These are phyloP conservation scores for Calonectria leucothoes DNA, from an alignment of 2,329 filamentous ascomycete species.

Conservation along the genomic window DNA sequence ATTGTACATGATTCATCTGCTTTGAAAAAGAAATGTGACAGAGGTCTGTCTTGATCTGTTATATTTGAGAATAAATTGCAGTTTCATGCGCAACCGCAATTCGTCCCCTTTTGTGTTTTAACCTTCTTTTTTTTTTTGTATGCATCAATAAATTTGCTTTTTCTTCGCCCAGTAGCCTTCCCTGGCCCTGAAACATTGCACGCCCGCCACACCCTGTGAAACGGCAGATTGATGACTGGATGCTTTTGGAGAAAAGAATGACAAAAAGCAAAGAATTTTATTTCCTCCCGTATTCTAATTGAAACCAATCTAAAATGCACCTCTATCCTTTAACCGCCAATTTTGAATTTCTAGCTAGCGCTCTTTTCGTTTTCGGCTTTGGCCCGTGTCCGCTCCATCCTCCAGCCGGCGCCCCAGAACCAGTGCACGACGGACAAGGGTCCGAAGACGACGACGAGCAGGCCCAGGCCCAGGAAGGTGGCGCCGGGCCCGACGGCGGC, in stretches of 20 bases:
- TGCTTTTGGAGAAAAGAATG: too few relatives aligned
- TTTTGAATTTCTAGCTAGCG: not conserved
- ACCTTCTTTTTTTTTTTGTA: too few relatives aligned
- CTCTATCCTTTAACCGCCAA: not conserved
- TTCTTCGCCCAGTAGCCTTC: too few relatives aligned
- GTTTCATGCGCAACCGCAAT: not conserved
- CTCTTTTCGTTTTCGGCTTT: not conserved
- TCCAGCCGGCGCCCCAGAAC: conserved; percentile 9
- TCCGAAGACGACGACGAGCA: not conserved
- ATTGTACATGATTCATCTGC: not conserved
- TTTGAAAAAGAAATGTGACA: not conserved
- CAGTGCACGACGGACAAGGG: conserved; percentile 8
- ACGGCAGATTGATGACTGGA: too few relatives aligned
- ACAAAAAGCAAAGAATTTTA: not conserved
- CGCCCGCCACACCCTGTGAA: too few relatives aligned
- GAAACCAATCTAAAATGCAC: not conserved
- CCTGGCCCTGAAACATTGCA: too few relatives aligned
- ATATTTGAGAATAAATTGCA: not conserved
- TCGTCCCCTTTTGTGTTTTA: too few relatives aligned
- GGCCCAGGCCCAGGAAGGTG: not conserved
- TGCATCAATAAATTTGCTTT: too few relatives aligned
- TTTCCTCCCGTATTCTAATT: too few relatives aligned
- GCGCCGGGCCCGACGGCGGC: not conserved
- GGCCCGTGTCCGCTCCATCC: not conserved
- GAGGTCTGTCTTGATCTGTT: not conserved